Evolutionary conservation across 768 basidiomycete genomes (phyloP).

Genomic region (Suillus lakei): DNA sequence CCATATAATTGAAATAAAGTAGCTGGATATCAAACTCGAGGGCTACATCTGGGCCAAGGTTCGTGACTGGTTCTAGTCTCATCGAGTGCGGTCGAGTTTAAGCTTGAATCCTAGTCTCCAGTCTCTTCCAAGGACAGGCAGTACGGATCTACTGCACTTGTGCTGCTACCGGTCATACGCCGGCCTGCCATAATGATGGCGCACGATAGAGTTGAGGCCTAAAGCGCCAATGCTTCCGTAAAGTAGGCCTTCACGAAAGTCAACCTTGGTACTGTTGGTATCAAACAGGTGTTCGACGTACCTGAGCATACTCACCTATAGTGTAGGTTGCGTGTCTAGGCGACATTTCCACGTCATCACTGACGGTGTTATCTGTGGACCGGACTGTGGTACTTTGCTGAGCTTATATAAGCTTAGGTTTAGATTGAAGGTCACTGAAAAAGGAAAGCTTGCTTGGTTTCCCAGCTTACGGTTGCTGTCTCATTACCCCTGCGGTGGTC

Average conservation of each 20-base stretch:
- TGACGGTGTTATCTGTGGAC: too few relatives aligned
- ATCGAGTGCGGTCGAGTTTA: not conserved
- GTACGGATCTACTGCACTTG: too few relatives aligned
- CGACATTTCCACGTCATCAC: not conserved
- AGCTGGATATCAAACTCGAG: not conserved
- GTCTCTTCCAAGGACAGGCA: too few relatives aligned
- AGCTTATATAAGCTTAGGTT: not conserved
- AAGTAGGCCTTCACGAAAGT: not conserved
- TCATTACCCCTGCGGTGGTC: constrained; percentile 10
- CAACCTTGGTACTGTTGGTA: too few relatives aligned
- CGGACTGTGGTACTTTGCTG: not conserved
- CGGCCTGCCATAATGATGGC: too few relatives aligned
- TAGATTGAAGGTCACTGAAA: not conserved
- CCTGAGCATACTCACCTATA: too few relatives aligned
- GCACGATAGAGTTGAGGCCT: not conserved
- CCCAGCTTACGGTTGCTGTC: constrained; percentile 8
- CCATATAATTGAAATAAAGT: not conserved
- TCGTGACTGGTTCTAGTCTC: not conserved
- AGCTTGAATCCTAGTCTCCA: not conserved
- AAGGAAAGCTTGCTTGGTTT: constrained; percentile 6
- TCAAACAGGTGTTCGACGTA: not conserved
- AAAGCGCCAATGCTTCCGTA: not conserved
- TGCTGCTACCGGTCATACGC: too few relatives aligned
- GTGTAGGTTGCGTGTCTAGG: not conserved
- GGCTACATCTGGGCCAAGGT: not conserved